phyloP scores from a whole-genome alignment of 2,329 filamentous ascomycete species.

The Cercospora berteroae region DNA sequence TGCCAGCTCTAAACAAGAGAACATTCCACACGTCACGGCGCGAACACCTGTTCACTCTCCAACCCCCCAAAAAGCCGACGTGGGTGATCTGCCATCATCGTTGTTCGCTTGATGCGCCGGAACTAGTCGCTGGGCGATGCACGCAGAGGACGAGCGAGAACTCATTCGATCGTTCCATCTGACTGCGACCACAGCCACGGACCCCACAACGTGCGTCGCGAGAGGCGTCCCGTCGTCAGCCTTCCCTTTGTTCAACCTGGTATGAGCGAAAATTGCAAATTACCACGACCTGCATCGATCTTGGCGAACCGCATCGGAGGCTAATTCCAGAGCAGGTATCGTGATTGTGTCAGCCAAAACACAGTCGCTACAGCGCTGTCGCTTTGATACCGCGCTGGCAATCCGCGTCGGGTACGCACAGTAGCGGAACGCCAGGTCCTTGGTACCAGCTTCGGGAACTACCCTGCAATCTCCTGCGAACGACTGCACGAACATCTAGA shows the following conservation, averaged over 20 bases:
- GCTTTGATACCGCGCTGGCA: constrained; percentile 32
- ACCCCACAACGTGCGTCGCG: constrained; percentile 22
- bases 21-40: constrained; percentile 27
- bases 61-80: constrained; percentile 19
- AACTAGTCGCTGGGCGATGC: constrained; percentile 19
- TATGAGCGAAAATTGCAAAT: constrained; percentile 27
- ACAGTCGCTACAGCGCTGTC: constrained; percentile 32
- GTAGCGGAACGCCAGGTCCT: constrained; percentile 35
- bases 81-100: constrained; percentile 15
- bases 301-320: constrained; percentile 20
- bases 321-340: constrained; percentile 27
- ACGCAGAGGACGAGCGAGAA: constrained; percentile 16
- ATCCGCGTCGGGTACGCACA: constrained; percentile 34
- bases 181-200: constrained; percentile 27
- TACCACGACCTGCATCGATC: constrained; percentile 20
- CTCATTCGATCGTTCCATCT: constrained; percentile 24
- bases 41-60: constrained; percentile 23
- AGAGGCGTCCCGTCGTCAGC: constrained; percentile 24
- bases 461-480: constrained; percentile 42
- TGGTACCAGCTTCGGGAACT: constrained; percentile 34
- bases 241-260: constrained; percentile 28
- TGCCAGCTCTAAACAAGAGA: constrained; percentile 24
- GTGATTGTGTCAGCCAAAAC: constrained; percentile 27
- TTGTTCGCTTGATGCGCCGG: constrained; percentile 21
- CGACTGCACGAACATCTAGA: constrained; percentile 34